These are phyloP conservation scores for Seiridium unicorne DNA, from an alignment of 2,329 filamentous ascomycete species.

Conservation along the genomic window DNA sequence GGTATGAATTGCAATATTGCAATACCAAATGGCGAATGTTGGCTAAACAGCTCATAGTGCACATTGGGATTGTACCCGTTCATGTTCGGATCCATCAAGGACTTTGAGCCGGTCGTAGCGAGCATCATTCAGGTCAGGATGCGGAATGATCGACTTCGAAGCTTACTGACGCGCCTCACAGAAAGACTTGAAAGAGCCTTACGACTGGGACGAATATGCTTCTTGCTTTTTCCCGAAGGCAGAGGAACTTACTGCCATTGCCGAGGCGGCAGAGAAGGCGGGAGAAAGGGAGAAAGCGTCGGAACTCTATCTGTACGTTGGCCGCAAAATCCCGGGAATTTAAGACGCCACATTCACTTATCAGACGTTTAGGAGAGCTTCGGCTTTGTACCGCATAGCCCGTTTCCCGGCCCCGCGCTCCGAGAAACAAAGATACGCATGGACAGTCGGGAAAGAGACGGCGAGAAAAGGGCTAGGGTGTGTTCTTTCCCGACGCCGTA, in stretches of 20 bases:
- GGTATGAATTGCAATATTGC: constrained; percentile 12
- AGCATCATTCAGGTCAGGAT: constrained; percentile 19
- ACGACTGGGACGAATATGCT: constrained; percentile 34
- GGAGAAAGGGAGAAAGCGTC: constrained; percentile 26
- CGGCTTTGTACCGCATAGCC: constrained; percentile 31
- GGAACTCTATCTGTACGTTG: constrained; percentile 26
- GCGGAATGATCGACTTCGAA: too few species aligned
- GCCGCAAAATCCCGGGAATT: too few species aligned
- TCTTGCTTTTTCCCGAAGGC: constrained; percentile 29
- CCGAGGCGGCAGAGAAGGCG: constrained; percentile 13
- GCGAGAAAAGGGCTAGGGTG: constrained; percentile 25
- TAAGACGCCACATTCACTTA: background rate
- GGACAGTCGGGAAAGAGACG: constrained; percentile 24
- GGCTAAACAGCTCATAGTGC: constrained; percentile 15
- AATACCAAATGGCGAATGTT: background rate
- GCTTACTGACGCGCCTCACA: background rate
- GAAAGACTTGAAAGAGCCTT: constrained; percentile 21
- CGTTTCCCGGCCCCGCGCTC: constrained; percentile 32
- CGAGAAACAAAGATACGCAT: constrained; percentile 24
- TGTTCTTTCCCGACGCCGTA: background rate
- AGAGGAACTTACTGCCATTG: constrained; percentile 21
- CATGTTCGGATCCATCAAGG: constrained; percentile 28
- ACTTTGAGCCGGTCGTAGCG: constrained; percentile 31
- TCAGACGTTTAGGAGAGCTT: constrained; percentile 20
- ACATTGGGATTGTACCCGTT: constrained; percentile 34